These are phyloP conservation scores for Phytophthora constricta DNA, from an alignment of 352 stramenopile genomes.

Conservation along the genomic window DNA sequence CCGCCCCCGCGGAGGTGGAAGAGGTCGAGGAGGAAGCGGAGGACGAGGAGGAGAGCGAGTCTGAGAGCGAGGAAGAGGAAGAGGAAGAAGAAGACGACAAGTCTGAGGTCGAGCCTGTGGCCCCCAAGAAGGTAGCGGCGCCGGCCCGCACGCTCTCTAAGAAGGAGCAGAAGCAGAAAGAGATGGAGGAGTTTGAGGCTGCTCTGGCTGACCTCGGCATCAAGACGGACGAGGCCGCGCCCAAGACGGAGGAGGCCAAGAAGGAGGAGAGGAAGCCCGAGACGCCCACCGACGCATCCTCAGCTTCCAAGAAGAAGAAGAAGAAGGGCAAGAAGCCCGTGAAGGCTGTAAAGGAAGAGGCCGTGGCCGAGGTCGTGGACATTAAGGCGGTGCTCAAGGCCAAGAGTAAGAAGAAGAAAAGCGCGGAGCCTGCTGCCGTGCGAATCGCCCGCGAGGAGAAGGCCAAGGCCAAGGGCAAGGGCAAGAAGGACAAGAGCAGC, in stretches of 20 bases:
- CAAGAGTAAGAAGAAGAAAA: conserved; percentile 83
- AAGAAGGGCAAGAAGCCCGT: conserved; percentile 65
- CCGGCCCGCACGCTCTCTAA: conserved; percentile 66
- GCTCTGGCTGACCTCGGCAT: conserved; percentile 75
- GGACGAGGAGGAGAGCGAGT: conserved; percentile 50
- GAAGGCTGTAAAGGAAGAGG: conserved; percentile 24
- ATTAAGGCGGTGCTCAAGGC: conserved; percentile 79
- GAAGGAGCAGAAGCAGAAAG: conserved; percentile 83
- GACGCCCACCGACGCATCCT: conserved; percentile 28
- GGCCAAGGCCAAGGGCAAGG: conserved; percentile 72
- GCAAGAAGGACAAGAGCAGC: conserved; percentile 80
- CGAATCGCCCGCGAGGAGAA: conserved; percentile 76
- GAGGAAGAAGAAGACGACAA: conserved; percentile 52
- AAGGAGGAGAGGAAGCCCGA: conserved; percentile 53
- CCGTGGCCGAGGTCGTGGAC: conserved; percentile 54
- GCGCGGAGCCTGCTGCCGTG: conserved; percentile 60
- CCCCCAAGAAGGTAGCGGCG: conserved; percentile 41
- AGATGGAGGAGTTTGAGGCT: conserved; percentile 79
- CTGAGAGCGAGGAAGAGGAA: conserved; percentile 43
- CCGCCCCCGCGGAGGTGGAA: conserved; percentile 36
- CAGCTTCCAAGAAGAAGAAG: conserved; percentile 66
- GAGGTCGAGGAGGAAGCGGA: conserved; percentile 49
- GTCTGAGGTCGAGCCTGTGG: conserved; percentile 20
- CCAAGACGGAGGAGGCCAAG: conserved; percentile 25
- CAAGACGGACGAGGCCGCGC: conserved; percentile 23